Conservation (phyloP, 441 rosid genomes). For the Adansonia madagascariensis region DNA sequence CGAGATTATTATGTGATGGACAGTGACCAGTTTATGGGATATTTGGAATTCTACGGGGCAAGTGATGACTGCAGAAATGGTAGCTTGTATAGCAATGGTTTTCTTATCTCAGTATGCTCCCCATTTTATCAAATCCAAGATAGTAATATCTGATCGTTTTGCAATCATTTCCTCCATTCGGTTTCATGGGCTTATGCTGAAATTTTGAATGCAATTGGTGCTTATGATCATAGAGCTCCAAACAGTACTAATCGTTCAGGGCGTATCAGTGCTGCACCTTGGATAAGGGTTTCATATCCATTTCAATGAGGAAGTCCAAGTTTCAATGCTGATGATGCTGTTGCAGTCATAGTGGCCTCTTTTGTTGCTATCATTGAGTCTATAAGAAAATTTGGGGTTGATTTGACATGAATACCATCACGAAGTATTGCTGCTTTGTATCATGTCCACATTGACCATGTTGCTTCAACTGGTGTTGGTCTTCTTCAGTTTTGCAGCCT, state of each 20-base stretch:
- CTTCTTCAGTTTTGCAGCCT: no score
- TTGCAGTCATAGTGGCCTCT: conserved; percentile 72
- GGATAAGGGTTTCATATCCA: conserved; percentile 82
- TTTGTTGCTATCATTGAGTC: conserved; percentile 71
- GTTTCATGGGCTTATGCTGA: conserved; percentile 71
- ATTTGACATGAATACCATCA: no score
- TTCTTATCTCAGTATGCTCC: conserved; percentile 55
- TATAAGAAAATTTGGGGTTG: no score
- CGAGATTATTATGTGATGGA: conserved; percentile 98
- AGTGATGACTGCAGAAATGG: conserved; percentile 94
- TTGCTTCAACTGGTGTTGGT: no score
- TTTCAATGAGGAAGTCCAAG: conserved; percentile 75
- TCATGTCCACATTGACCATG: no score
- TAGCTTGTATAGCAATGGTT: conserved; percentile 77
- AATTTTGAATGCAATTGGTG: conserved; percentile 70
- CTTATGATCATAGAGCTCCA: conserved; percentile 53
- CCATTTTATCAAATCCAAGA: conserved; percentile 49
- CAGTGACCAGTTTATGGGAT: conserved; percentile 84
- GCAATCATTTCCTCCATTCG: conserved; percentile 57
- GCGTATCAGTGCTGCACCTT: conserved; percentile 66
- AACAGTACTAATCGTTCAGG: conserved; percentile 74
- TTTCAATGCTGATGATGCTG: conserved; percentile 58
- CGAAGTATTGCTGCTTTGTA: no score
- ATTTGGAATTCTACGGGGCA: conserved; percentile 97
- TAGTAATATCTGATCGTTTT: conserved; percentile 30